Percentiles rank a stretch among this genome's conserved stretches.
Evolutionary conservation across 2,329 filamentous ascomycete genomes (phyloP).

Genomic region (Pyrenophora graminea): DNA sequence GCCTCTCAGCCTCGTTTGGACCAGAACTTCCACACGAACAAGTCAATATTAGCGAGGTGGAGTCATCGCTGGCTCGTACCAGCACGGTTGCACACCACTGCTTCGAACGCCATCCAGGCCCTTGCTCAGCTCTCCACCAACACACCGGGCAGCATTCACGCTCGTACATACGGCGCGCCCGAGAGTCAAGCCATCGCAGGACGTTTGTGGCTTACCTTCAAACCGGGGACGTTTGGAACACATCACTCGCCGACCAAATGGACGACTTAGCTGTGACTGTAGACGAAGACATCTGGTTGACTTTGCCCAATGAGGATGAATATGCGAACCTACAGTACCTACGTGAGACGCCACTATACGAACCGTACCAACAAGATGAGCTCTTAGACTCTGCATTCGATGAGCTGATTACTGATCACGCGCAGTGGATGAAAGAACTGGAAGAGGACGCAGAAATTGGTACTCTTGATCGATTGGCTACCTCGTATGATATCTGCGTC

Average conservation of each 20-base stretch:
- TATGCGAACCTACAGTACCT: not conserved
- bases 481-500: not conserved
- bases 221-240: constrained; percentile 1
- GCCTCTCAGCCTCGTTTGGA: not conserved
- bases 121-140: constrained; percentile 7
- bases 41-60: not conserved
- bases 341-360: not conserved
- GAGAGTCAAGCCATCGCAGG: not conserved
- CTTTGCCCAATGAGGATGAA: not conserved
- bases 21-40: not conserved
- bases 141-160: constrained; percentile 4
- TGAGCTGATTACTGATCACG: constrained; percentile 5
- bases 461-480: not conserved
- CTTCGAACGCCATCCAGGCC: not conserved
- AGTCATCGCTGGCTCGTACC: not conserved
- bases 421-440: constrained; percentile 12
- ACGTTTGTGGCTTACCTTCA: not conserved
- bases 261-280: not conserved
- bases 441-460: not conserved
- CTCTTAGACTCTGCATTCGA: constrained; percentile 2
- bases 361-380: not conserved
- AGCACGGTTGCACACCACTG: constrained; percentile 11
- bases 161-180: not conserved
- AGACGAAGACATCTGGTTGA: not conserved
- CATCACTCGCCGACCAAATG: not conserved